Conservation (phyloP, 495 filamentous ascomycete genomes). For the Echria macrotheca region DNA sequence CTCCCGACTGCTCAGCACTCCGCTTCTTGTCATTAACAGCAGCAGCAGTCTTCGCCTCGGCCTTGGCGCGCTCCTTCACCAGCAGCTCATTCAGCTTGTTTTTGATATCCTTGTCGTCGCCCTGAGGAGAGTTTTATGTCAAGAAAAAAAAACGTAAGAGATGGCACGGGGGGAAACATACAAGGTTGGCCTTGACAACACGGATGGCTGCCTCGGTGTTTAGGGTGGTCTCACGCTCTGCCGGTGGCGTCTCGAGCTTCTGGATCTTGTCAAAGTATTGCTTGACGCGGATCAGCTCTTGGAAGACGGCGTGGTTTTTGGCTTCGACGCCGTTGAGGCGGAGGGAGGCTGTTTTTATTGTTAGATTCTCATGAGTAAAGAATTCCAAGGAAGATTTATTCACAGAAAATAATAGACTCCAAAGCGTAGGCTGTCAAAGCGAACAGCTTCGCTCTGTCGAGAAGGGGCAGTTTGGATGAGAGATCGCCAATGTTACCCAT, state of each 20-base stretch:
- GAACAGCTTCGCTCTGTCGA: constrained; percentile 92
- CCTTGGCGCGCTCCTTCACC: constrained; percentile 41
- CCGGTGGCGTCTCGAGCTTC: constrained; percentile 45
- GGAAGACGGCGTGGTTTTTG: constrained; percentile 77
- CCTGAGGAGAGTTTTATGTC: constrained; percentile 16
- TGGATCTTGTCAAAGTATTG: constrained; percentile 95
- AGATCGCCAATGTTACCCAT: constrained; percentile 56
- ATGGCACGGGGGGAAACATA: constrained; percentile 25
- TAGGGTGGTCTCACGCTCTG: constrained; percentile 54
- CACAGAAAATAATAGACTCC: constrained; percentile 89
- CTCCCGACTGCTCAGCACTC: constrained; percentile 17
- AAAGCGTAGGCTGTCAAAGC: constrained; percentile 78
- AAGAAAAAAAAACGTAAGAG: not conserved
- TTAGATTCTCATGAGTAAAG: constrained; percentile 21
- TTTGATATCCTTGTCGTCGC: constrained; percentile 35
- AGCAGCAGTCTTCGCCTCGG: constrained; percentile 30
- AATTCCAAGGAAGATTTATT: constrained; percentile 17
- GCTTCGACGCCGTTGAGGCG: constrained; percentile 73
- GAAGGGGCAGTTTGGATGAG: constrained; percentile 73
- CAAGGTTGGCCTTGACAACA: constrained; percentile 75
- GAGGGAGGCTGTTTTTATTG: constrained; percentile 56
- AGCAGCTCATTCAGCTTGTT: constrained; percentile 40
- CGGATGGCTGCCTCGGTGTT: constrained; percentile 76
- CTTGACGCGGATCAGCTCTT: constrained; percentile 76
- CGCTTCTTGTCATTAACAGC: constrained; percentile 39